These are phyloP conservation scores for Thalassiosira pacifica DNA, from an alignment of 352 stramenopile species.

Conservation along the genomic window DNA sequence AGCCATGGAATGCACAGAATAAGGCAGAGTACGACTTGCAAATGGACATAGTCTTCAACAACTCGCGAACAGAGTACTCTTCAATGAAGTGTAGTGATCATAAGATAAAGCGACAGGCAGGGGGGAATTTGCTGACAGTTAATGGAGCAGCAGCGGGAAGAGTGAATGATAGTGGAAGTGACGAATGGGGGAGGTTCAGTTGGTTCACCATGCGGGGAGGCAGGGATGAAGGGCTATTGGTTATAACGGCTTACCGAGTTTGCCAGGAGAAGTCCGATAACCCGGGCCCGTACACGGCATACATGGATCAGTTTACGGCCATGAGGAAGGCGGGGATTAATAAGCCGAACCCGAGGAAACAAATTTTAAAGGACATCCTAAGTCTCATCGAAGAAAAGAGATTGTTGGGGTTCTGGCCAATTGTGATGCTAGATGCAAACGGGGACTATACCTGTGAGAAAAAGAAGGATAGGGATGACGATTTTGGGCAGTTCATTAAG, in stretches of 20 bases:
- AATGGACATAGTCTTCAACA: slow-evolving; percentile 10
- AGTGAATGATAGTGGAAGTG: not conserved
- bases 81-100: not conserved
- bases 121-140: slow-evolving; percentile 11
- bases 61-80: not conserved
- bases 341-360: not conserved
- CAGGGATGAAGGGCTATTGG: slow-evolving; percentile 19
- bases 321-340: not conserved
- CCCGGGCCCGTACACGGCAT: slow-evolving; percentile 29
- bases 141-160: not conserved
- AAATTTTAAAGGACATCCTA: not conserved
- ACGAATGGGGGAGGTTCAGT: slow-evolving; percentile 21
- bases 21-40: not conserved
- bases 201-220: slow-evolving; percentile 8
- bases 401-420: not conserved
- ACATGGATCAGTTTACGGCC: not conserved
- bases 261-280: slow-evolving; percentile 13
- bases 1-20: slow-evolving; percentile 4
- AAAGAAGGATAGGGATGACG: not conserved
- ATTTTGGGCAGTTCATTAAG: not conserved
- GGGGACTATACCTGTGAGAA: not conserved
- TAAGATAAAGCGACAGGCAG: not conserved
- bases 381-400: not conserved
- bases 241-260: slow-evolving; percentile 42
- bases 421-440: slow-evolving; percentile 50